Percentiles rank a stretch among this genome's conserved stretches.
Evolutionary conservation across 2,329 filamentous ascomycete species (phyloP).

Genomic region (Spiromastix sp.): DNA sequence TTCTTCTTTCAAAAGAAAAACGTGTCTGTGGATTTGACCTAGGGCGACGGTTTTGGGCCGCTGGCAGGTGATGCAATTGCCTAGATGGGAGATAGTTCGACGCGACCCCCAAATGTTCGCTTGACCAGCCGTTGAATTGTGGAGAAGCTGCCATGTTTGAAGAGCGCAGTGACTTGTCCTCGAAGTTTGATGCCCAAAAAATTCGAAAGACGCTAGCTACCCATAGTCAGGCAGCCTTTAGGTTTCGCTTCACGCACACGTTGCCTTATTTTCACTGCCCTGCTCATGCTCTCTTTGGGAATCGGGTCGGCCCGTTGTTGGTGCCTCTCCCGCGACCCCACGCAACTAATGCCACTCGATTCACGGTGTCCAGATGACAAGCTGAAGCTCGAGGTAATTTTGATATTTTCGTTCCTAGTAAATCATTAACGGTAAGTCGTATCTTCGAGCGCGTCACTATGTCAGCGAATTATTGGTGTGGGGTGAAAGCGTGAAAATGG

Average conservation of each 20-base stretch:
- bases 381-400: no score
- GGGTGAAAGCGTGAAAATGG: slow-evolving; percentile 1
- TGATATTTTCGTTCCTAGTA: not conserved
- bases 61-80: no score
- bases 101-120: no score
- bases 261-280: slow-evolving; percentile 6
- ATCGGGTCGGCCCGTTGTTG: slow-evolving; percentile 10
- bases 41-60: no score
- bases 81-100: no score
- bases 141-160: no score
- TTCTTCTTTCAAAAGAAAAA: no score
- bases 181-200: slow-evolving; percentile 12
- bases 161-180: slow-evolving; percentile 3
- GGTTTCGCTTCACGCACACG: slow-evolving; percentile 1
- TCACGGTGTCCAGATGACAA: slow-evolving; percentile 5
- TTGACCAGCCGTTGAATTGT: no score
- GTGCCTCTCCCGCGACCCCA: slow-evolving; percentile 4
- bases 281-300: slow-evolving; percentile 6
- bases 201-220: slow-evolving; percentile 5
- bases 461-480: not conserved
- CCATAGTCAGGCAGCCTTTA: slow-evolving; percentile 2
- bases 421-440: slow-evolving; percentile 2
- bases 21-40: no score
- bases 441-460: slow-evolving; percentile 1
- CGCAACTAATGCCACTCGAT: slow-evolving; percentile 1